Evolutionary conservation across 805 yeast genomes (phyloP), one percentile per base, ranked within the genome.

Genomic region (Zygosaccharomyces rouxii): DNA sequence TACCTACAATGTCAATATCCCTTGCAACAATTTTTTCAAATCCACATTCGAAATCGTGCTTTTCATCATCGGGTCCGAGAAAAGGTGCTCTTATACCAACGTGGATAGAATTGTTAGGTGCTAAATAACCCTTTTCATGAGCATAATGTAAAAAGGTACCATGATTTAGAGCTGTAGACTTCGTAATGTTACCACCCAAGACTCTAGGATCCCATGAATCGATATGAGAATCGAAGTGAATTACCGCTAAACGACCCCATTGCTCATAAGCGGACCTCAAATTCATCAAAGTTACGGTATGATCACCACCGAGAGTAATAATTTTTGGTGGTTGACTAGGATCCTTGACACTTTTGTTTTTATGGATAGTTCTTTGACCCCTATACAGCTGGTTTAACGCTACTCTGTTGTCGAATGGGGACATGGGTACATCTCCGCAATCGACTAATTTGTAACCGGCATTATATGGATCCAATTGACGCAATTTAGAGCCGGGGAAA

Each of bases 101-200:
- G 62, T 82, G 87, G 50, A 73, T 72, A 51, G 79, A 76, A 37
- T 68, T 68, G 25, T 68, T 66, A 5, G 67, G 62, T 4, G 71
- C 63, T 33, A 81, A 65, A 55, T 77, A 81, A 0, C 87, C 86
- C 35, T 76, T 72, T 57, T 82, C 86, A 31, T 78, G 77, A 0
- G 88, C 87, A 56, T 75, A 81, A 60, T 81, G 86, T 33, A 82
- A 68, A 52, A 81, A 81, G 0, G 87, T 81, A 1, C 87, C 88
- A 58, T 82, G 87, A 55, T 81, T 82, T 42, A 79, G 58, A 21
- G 69, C 66, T 63, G 80, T 75, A 55, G 81, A 80, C 54, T 75
- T 69, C 7, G 81, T 66, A 18, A 80, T 60, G 1, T 77, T 82
- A 0, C 87, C 87, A 1, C 86, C 85, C 18, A 81, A 63, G 2